Evolutionary conservation across 2,329 filamentous ascomycete species (phyloP), one percentile per base, ranked within the genome.

Genomic region (Colletotrichum shisoi): DNA sequence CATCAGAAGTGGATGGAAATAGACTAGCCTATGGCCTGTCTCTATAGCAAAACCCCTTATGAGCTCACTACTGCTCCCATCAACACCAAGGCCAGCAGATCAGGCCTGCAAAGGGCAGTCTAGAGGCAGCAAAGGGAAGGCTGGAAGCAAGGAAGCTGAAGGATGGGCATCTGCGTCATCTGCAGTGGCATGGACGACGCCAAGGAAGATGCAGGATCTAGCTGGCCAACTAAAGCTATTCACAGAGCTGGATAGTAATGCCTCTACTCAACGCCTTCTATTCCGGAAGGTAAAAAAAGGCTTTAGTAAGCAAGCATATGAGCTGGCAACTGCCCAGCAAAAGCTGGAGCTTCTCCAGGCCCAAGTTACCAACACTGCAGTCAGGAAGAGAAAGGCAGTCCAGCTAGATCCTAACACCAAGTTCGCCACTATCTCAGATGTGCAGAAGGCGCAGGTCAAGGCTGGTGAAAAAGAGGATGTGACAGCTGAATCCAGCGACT

Each of bases 1-100:
- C 37, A 62, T 62, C n/a, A n/a, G 21, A 27, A 56, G 24, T 19
- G 24, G 49, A 2, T 53, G 49, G 49, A 37, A 39, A 34, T 19
- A 3, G 24, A 53, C 49, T 34, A 24, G 49, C 2, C 49, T 53
- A 34, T 53, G 13, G n/a, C 44, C 44, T 24, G 8, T 24, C 2
- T 21, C 8, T 11, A 21, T 46, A 12, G 44, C 44, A 7, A 46
- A 21, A 12, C 44, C 44, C 8, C 44, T 46, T 46, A 46, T 24
- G 8, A 46, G 21, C 8, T 12, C 15, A 2, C 7, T 46, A 12
- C n/a, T 46, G 8, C n/a, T 46, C 4, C 44, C n/a, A 19, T 7
- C n/a, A 19, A 7, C n/a, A 46, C 8, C 13, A 19, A 46, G 3
- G 21, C 17, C 44, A 46, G 4, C 13, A 46, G 44, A n/a, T n/a